Evolutionary conservation across 164 flowering plant species (phyloP).

Genomic region (Aristolochia contorta): DNA sequence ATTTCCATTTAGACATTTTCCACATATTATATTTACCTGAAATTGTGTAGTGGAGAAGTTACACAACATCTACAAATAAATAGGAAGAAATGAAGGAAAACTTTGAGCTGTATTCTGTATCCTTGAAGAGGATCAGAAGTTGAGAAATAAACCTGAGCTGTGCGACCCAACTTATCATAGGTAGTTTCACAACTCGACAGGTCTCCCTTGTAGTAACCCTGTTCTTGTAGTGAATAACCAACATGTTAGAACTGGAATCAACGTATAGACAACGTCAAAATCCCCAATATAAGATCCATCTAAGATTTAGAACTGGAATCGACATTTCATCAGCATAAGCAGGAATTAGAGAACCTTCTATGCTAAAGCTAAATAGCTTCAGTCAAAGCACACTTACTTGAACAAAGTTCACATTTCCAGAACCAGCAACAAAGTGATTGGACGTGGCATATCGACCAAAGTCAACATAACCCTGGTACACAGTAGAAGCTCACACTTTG

Average conservation of each 20-base stretch:
- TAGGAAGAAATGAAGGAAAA: not conserved
- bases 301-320: not conserved
- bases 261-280: not conserved
- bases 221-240: constrained; percentile 12
- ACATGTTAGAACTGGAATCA: not conserved
- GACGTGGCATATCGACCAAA: constrained; percentile 65
- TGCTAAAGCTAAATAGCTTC: not conserved
- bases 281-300: not conserved
- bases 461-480: constrained; percentile 66
- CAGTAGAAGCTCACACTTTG: not conserved
- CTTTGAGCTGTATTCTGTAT: not conserved
- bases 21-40: constrained; percentile 83
- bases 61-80: not conserved
- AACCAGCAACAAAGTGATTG: constrained; percentile 55
- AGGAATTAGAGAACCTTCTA: not conserved
- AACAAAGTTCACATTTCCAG: constrained; percentile 55
- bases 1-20: constrained; percentile 52
- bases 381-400: constrained; percentile 43
- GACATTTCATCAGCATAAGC: not conserved
- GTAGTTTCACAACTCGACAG: constrained; percentile 64
- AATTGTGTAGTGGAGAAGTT: constrained; percentile 7
- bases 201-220: constrained; percentile 81
- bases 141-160: constrained; percentile 61
- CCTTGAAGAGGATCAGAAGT: not conserved
- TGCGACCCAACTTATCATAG: constrained; percentile 81